These are phyloP conservation scores for Pestalotiopsis sp. DNA, from an alignment of 2,329 filamentous ascomycete species.

Conservation along the genomic window DNA sequence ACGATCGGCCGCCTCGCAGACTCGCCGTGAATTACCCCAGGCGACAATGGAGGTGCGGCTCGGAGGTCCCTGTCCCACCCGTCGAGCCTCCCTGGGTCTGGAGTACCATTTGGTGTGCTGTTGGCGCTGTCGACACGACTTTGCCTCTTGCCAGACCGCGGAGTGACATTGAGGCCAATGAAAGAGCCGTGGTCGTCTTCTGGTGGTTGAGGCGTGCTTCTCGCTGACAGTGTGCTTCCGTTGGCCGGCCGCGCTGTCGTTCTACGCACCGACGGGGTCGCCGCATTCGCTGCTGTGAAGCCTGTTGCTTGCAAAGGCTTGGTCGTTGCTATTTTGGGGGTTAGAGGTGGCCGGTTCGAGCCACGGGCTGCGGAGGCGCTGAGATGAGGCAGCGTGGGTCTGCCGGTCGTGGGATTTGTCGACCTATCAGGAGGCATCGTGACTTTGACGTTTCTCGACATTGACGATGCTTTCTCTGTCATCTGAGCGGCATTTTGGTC, in stretches of 20 bases:
- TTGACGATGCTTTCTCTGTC: constrained; percentile 24
- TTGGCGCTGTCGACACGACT: constrained; percentile 70
- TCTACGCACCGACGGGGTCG: constrained; percentile 46
- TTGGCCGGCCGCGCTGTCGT: constrained; percentile 21
- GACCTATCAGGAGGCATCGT: constrained; percentile 47
- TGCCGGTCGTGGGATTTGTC: constrained; percentile 48
- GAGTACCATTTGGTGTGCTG: constrained; percentile 67
- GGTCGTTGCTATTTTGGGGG: constrained; percentile 54
- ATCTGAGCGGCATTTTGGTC: constrained; percentile 42
- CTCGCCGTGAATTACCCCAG: constrained; percentile 33
- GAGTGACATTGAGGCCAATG: constrained; percentile 72
- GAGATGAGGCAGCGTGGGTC: constrained; percentile 70
- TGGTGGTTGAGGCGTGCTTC: constrained; percentile 39
- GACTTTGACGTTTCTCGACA: constrained; percentile 29
- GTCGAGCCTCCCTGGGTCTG: constrained; percentile 49
- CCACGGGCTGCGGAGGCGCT: constrained; percentile 62
- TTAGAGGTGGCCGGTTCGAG: constrained; percentile 51
- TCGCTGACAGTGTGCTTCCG: constrained; percentile 30
- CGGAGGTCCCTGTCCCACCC: constrained; percentile 40
- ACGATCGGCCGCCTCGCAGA: constrained; percentile 33
- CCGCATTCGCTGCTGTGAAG: constrained; percentile 36
- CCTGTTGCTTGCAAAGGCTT: constrained; percentile 34
- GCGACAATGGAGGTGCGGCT: constrained; percentile 36
- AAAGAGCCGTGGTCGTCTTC: constrained; percentile 57
- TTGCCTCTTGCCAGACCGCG: constrained; percentile 75